Evolutionary conservation across 257 asterid genomes (phyloP), one percentile per base, ranked within the genome.

Genomic region (Solanum okadae): DNA sequence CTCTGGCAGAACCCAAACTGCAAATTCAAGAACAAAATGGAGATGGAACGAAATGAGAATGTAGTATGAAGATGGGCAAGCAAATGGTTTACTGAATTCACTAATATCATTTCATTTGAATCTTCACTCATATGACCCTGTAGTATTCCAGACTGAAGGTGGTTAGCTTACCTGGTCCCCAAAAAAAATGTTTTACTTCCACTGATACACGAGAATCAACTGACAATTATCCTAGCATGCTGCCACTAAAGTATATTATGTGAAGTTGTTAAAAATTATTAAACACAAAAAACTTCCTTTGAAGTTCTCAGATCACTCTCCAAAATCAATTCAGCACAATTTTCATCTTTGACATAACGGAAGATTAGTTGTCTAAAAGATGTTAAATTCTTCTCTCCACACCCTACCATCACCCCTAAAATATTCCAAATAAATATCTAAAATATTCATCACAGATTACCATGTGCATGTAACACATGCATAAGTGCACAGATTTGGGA

Each of bases 1-100:
- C 99, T 90, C 99, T 93, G 40, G 99, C 99, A 34, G 99, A 97
- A 91, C 99, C 99, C 86, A 97, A 91, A 87, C 99, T 97, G 94
- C 93, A 93, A 86, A 89, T 83, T 86, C 56, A 87, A 49, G 52
- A 46, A 91, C 79, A 44, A 35, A 88, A 33, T 83, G 52, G 42
- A 25, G 85, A 38, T 29, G 71, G 86, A 31, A 82, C 27, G 71
- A 49, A 6, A 49, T 82, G 44, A 77, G 84, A 31, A 82, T 49
- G 71, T 49, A 11, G 86, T 31, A 49, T 49, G 40, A 82, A 82
- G 42, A 49, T 31, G 70, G 34, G 70, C 31, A 52, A 20, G 86
- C 13, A 49, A 18, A 31, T 20, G 18, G 86, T 82, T 31, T 49
- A 27, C 68, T 81, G 67, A 46, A 13, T 81, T 81, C 85, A 46